phyloP scores from a whole-genome alignment of 306 rosid species.

The Dryas alaskensis region DNA sequence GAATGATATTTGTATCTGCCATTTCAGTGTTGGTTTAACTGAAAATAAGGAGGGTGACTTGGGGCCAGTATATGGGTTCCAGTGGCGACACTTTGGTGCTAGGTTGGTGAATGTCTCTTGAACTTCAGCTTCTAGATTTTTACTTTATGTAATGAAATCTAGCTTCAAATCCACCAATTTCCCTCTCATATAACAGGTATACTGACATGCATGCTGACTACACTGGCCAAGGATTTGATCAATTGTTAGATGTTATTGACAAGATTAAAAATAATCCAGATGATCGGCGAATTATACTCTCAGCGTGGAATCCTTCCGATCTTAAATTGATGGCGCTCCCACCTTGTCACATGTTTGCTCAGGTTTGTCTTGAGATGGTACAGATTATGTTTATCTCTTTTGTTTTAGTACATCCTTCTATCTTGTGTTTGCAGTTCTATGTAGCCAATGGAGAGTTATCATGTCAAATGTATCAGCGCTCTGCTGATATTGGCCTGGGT shows the following conservation, averaged over 20 bases:
- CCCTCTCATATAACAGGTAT: constrained; percentile 57
- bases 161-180: neutral
- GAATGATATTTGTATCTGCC: constrained; percentile 19
- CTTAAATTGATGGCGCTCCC: constrained; percentile 96
- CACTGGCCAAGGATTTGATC: constrained; percentile 90
- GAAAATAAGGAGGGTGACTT: constrained; percentile 93
- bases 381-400: neutral
- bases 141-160: constrained; percentile 4
- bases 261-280: constrained; percentile 81
- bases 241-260: constrained; percentile 79
- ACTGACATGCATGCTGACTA: constrained; percentile 90
- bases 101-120: constrained; percentile 51
- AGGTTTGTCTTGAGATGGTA: constrained; percentile 44
- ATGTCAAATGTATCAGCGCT: constrained; percentile 95
- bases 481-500: constrained; percentile 91
- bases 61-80: constrained; percentile 96
- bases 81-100: constrained; percentile 98
- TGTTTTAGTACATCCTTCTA: neutral
- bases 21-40: constrained; percentile 71
- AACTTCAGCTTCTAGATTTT: constrained; percentile 1
- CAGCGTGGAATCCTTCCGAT: constrained; percentile 96
- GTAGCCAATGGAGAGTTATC: constrained; percentile 89
- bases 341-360: constrained; percentile 95
- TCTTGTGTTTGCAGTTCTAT: constrained; percentile 64
- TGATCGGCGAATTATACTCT: constrained; percentile 84